Evolutionary conservation across 1,284 basidiomycete genomes (phyloP).

Genomic region (Agaricales sp.): DNA sequence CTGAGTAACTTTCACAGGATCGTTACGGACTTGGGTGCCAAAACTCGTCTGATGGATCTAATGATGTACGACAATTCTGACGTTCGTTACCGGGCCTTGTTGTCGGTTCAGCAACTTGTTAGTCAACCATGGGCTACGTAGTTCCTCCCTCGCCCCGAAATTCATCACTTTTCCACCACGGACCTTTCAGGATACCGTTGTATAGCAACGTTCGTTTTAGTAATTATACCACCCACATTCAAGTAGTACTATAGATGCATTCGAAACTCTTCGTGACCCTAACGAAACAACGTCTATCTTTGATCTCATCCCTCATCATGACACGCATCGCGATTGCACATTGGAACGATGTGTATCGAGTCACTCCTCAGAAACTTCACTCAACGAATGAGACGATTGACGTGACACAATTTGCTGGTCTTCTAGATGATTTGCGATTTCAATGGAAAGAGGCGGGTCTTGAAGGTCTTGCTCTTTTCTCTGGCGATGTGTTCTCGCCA

Average conservation of each 20-base stretch:
- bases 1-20: conserved; percentile 36
- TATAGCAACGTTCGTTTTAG: background rate
- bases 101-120: conserved; percentile 75
- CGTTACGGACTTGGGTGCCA: conserved; percentile 78
- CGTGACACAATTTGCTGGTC: conserved; percentile 62
- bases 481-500: conserved; percentile 82
- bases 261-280: background rate
- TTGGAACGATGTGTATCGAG: conserved; percentile 74
- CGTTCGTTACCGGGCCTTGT: conserved; percentile 84
- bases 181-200: background rate
- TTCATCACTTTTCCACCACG: background rate
- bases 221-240: background rate
- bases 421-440: conserved; percentile 48
- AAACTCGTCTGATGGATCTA: conserved; percentile 88
- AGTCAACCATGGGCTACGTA: conserved; percentile 66
- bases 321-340: conserved; percentile 31
- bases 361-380: conserved; percentile 56
- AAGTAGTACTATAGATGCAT: no score
- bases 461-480: conserved; percentile 79
- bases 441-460: conserved; percentile 42
- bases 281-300: background rate
- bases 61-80: conserved; percentile 86
- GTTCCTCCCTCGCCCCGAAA: no score
- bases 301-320: conserved; percentile 11
- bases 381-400: conserved; percentile 52